phyloP scores from a whole-genome alignment of 106 monocot genomes.

The Narthecium ossifragum region DNA sequence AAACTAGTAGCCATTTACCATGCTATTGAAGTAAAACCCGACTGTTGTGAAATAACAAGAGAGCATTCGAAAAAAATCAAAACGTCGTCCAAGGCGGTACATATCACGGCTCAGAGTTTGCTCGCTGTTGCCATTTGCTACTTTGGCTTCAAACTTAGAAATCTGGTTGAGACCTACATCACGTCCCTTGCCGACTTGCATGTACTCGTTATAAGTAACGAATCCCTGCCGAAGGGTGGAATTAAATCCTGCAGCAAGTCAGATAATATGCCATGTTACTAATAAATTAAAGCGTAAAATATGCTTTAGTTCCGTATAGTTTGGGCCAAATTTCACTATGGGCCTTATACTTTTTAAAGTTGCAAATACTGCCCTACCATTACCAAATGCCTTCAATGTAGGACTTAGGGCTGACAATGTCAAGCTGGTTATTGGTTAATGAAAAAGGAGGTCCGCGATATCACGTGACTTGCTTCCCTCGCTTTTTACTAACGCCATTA shows the following conservation, averaged over 20 bases:
- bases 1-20: no score
- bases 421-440: no score
- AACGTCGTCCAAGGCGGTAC: conserved; percentile 53
- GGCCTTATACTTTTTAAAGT: no score
- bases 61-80: conserved; percentile 79
- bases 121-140: conserved; percentile 78
- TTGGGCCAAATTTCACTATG: no score
- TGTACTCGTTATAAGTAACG: conserved; percentile 69
- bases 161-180: conserved; percentile 90
- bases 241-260: conserved; percentile 51
- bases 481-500: no score
- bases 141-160: conserved; percentile 80
- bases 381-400: no score
- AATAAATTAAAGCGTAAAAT: neutral
- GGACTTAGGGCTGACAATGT: no score
- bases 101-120: conserved; percentile 74
- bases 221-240: conserved; percentile 51
- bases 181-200: conserved; percentile 82
- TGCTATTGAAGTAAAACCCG: conserved; percentile 73
- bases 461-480: no score
- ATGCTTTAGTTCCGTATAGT: no score
- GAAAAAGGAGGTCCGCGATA: no score
- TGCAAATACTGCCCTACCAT: no score
- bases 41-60: conserved; percentile 78
- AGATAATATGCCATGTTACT: neutral